Evolutionary conservation across 306 rosid genomes (phyloP).

Genomic region (Cicer arietinum): DNA sequence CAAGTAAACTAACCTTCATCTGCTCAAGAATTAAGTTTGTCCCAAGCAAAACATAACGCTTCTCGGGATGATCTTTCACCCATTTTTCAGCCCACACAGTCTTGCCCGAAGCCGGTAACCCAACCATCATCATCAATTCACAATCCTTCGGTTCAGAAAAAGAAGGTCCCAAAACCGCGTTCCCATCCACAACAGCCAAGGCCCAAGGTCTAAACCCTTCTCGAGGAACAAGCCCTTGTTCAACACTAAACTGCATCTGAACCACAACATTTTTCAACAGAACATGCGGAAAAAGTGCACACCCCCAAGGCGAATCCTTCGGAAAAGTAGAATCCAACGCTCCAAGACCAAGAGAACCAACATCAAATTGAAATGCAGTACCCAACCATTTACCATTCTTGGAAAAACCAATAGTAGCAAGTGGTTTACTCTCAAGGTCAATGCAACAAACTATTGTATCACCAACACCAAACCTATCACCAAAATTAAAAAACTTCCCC

Average conservation of each 20-base stretch:
- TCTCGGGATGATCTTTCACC: constrained; percentile 59
- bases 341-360: constrained; percentile 50
- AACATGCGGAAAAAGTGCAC: constrained; percentile 63
- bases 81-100: constrained; percentile 73
- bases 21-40: constrained; percentile 60
- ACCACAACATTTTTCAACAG: constrained; percentile 64
- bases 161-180: constrained; percentile 51
- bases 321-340: constrained; percentile 38
- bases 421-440: constrained; percentile 57
- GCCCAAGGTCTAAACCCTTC: constrained; percentile 62
- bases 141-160: constrained; percentile 47
- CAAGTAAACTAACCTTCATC: constrained; percentile 61
- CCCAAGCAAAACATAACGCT: constrained; percentile 65
- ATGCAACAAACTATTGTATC: constrained; percentile 61
- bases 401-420: constrained; percentile 61
- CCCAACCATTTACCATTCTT: constrained; percentile 71
- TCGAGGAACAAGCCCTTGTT: constrained; percentile 61
- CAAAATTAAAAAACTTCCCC: constrained; percentile 51
- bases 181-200: constrained; percentile 53
- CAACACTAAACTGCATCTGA: constrained; percentile 62
- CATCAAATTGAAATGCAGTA: constrained; percentile 49
- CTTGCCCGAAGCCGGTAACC: constrained; percentile 68
- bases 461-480: constrained; percentile 64
- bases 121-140: constrained; percentile 72
- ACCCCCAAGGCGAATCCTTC: constrained; percentile 43